Percentiles rank a stretch among this genome's conserved stretches.
Evolutionary conservation across 306 rosid genomes (phyloP).

Genomic region (Rosa multiflora): DNA sequence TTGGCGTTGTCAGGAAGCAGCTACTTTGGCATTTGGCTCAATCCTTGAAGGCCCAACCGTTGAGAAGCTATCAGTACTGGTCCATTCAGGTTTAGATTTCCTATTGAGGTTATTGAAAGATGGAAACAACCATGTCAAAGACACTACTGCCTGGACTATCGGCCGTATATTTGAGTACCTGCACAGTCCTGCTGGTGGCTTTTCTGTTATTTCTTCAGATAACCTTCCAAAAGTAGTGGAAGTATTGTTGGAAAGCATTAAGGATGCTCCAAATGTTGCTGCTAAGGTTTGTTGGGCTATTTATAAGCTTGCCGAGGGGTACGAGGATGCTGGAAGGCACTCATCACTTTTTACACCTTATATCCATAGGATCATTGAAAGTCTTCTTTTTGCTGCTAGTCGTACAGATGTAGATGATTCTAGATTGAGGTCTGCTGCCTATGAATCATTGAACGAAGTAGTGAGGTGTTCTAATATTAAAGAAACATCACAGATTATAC

Average conservation of each 20-base stretch:
- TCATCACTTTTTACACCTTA: slow-evolving; percentile 36
- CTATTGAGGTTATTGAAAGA: slow-evolving; percentile 30
- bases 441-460: slow-evolving; percentile 42
- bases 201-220: slow-evolving; percentile 31
- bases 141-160: slow-evolving; percentile 44
- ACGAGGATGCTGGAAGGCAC: slow-evolving; percentile 27
- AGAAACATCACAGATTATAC: slow-evolving; percentile 30
- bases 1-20: slow-evolving; percentile 43
- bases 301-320: slow-evolving; percentile 39
- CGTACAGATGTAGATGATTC: slow-evolving; percentile 42
- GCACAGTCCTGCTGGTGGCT: slow-evolving; percentile 33
- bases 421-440: slow-evolving; percentile 34
- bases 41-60: slow-evolving; percentile 36
- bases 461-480: slow-evolving; percentile 33
- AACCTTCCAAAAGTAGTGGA: slow-evolving; percentile 29
- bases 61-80: slow-evolving; percentile 28
- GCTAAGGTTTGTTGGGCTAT: slow-evolving; percentile 42
- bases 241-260: slow-evolving; percentile 34
- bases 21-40: slow-evolving; percentile 40
- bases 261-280: slow-evolving; percentile 35
- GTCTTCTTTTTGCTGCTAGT: slow-evolving; percentile 33
- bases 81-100: slow-evolving; percentile 33
- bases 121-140: slow-evolving; percentile 37
- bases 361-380: slow-evolving; percentile 25
- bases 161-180: slow-evolving; percentile 38